phyloP scores from a whole-genome alignment of 768 basidiomycete species.

The Royoungia palumana region DNA sequence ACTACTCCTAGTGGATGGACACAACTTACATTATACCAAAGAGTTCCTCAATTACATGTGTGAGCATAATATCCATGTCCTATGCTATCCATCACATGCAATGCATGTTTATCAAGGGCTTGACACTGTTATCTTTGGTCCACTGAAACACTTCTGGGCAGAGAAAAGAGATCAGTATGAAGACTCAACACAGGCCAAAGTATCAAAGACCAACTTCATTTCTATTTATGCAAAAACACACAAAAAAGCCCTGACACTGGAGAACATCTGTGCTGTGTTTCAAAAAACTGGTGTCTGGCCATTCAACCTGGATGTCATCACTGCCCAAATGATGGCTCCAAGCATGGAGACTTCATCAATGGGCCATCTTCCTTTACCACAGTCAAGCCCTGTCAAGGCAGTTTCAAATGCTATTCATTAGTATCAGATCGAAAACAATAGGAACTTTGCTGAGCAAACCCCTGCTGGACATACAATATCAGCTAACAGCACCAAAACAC shows the following conservation, averaged over 20 bases:
- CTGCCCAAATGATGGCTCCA: conserved; percentile 5
- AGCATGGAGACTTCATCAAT: conserved; percentile 2
- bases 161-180: conserved; percentile 12
- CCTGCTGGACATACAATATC: too few species aligned
- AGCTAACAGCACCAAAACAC: too few species aligned
- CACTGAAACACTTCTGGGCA: conserved; percentile 31
- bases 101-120: conserved; percentile 37
- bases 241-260: conserved; percentile 13
- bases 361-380: conserved; percentile 20
- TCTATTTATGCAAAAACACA: conserved; percentile 16
- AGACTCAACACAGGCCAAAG: not conserved
- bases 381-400: conserved; percentile 10
- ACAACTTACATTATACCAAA: conserved; percentile 40
- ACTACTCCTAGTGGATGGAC: conserved; percentile 45
- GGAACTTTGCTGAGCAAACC: too few species aligned
- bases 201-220: conserved; percentile 12
- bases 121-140: conserved; percentile 37
- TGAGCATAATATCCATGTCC: conserved; percentile 35
- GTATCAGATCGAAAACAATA: too few species aligned
- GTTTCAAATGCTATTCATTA: too few species aligned
- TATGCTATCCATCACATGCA: conserved; percentile 38
- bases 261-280: conserved; percentile 25
- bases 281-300: conserved; percentile 29
- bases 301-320: conserved; percentile 3
- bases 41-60: conserved; percentile 39